phyloP scores from a whole-genome alignment of 768 basidiomycete genomes.

The Trametes sanguinea region DNA sequence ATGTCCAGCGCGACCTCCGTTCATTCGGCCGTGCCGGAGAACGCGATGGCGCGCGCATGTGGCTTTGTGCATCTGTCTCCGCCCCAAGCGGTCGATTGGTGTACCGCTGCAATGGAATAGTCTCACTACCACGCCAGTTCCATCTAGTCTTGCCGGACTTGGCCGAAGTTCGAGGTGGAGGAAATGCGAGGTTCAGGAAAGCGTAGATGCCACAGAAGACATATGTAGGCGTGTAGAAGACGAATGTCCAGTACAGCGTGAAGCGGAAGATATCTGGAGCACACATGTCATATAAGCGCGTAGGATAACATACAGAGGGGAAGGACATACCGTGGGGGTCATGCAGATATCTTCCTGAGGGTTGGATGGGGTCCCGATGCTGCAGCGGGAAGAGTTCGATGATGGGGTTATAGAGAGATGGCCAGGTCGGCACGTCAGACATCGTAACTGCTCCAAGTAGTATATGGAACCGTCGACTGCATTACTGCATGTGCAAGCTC shows the following conservation, averaged over 20 bases:
- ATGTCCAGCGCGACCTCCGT: constrained; percentile 40
- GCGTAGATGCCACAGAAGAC: constrained; percentile 43
- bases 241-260: constrained; percentile 51
- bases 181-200: constrained; percentile 44
- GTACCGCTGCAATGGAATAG: constrained; percentile 23
- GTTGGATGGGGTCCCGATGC: constrained; percentile 33
- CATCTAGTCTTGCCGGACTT: constrained; percentile 6
- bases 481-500: not conserved
- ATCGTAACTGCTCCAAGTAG: not conserved
- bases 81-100: not conserved
- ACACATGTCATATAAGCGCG: not conserved
- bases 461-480: not conserved
- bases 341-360: constrained; percentile 39
- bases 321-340: constrained; percentile 34
- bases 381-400: constrained; percentile 37
- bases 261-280: constrained; percentile 44
- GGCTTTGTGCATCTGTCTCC: not conserved
- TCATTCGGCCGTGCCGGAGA: constrained; percentile 33
- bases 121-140: constrained; percentile 5
- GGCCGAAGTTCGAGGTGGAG: constrained; percentile 30
- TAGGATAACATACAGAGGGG: not conserved
- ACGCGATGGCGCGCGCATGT: constrained; percentile 12
- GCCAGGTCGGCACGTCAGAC: constrained; percentile 28
- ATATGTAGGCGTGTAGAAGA: constrained; percentile 47
- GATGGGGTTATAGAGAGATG: constrained; percentile 40